Conservation (phyloP, 371 early-diverging fungal genomes). For the Lichtheimia corymbifera region DNA sequence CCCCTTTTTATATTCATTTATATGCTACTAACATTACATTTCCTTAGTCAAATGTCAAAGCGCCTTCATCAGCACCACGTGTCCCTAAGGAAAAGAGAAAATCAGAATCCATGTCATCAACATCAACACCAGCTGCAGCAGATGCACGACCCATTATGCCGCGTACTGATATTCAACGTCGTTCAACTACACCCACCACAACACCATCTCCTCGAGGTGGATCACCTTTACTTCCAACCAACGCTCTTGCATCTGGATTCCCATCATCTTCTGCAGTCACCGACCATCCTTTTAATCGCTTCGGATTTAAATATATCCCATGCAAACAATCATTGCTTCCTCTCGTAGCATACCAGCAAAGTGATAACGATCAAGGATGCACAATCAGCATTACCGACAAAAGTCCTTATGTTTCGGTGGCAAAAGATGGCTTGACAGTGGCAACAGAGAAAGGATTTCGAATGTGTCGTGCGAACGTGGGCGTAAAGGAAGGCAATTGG, state of each 20-base stretch:
- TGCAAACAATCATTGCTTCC: slow-evolving; percentile 56
- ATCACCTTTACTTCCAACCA: slow-evolving; percentile 31
- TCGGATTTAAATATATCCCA: slow-evolving; percentile 68
- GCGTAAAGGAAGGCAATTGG: slow-evolving; percentile 71
- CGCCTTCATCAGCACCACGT: slow-evolving; percentile 18
- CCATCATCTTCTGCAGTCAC: slow-evolving; percentile 22
- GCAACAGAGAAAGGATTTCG: slow-evolving; percentile 72
- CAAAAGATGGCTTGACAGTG: slow-evolving; percentile 59
- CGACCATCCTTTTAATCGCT: slow-evolving; percentile 51
- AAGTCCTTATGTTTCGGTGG: slow-evolving; percentile 66
- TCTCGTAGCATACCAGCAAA: slow-evolving; percentile 57
- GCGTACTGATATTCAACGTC: slow-evolving; percentile 19
- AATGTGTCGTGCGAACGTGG: slow-evolving; percentile 68
- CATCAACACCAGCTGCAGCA: slow-evolving; percentile 22
- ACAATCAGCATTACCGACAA: slow-evolving; percentile 63
- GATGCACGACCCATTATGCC: slow-evolving; percentile 48
- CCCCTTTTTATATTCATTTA: background rate
- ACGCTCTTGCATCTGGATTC: slow-evolving; percentile 28
- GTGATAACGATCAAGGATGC: slow-evolving; percentile 49
- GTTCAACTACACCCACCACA: slow-evolving; percentile 25
- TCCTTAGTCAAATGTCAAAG: slow-evolving; percentile 16
- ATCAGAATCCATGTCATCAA: slow-evolving; percentile 16
- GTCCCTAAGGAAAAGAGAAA: slow-evolving; percentile 18
- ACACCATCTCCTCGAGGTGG: slow-evolving; percentile 33
- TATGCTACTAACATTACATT: background rate